Conservation (phyloP, 75 land plant genomes). For the Selaginella tamariscina region DNA sequence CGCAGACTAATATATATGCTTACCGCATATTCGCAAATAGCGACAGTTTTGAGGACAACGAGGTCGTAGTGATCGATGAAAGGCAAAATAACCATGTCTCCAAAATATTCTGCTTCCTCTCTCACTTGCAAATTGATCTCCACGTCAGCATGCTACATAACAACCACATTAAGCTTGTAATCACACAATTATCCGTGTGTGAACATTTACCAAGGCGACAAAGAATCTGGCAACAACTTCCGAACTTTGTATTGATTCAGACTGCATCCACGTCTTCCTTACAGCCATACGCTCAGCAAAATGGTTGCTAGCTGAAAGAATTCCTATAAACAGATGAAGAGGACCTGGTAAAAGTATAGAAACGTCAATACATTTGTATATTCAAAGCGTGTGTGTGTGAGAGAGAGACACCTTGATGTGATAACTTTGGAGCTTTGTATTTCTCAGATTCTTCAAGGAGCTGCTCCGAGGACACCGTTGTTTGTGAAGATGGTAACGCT, state of each 20-base stretch:
- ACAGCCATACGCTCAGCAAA: conserved; percentile 68
- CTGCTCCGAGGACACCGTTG: conserved; percentile 33
- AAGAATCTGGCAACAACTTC: conserved; percentile 58
- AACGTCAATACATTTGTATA: no score
- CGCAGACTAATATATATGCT: conserved; percentile 15
- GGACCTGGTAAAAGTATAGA: conserved; percentile 29
- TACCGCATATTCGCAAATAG: conserved; percentile 67
- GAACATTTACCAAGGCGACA: conserved; percentile 43
- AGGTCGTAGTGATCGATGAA: conserved; percentile 58
- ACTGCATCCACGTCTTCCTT: conserved; percentile 70
- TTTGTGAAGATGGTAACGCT: conserved; percentile 41
- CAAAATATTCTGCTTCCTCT: conserved; percentile 51
- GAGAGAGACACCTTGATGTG: no score
- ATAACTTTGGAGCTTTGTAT: conserved; percentile 41
- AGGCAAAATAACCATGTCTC: conserved; percentile 49
- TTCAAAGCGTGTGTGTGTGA: no score
- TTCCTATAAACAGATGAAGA: conserved; percentile 45
- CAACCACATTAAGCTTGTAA: neutral
- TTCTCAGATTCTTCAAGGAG: conserved; percentile 30
- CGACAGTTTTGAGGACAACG: conserved; percentile 55
- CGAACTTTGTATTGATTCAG: conserved; percentile 29
- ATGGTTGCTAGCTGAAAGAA: conserved; percentile 50
- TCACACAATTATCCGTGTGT: neutral
- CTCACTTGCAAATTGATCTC: conserved; percentile 48
- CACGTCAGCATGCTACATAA: conserved; percentile 38